Evolutionary conservation across 163 green algal species (phyloP), one percentile per base, ranked within the genome.

Genomic region (Scenedesmus sp.): DNA sequence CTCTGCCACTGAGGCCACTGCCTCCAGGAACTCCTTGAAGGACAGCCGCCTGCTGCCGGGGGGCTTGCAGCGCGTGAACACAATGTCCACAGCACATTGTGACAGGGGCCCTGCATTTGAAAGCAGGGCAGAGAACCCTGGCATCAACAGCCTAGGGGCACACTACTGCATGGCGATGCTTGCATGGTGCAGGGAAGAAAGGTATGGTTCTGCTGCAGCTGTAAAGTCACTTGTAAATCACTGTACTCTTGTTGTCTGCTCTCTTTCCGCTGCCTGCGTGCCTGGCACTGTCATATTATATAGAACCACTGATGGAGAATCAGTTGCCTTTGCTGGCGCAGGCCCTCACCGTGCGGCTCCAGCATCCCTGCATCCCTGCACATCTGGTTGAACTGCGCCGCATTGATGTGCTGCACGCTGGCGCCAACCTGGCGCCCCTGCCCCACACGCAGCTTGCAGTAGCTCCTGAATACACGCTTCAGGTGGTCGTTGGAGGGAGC

Each of bases 321-420:
- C n/a, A n/a, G n/a, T n/a, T n/a, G n/a, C n/a, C n/a, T n/a, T n/a
- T 40, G 12, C 1, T 40, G 7, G 6, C 30, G 9, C 40, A 35
- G 59, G 15, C 24, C 22, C 92, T 80, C 81, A 96, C 94, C 94
- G 35, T 94, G 84, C n/a, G 94, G 94, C 76, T 96, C 94, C 82
- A 96, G 83, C 65, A 96, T 94, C 24, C 93, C 93, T 33, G 93
- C 94, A 84, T 95, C 94, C 65, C 92, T 83, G 86, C 87, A 93
- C 72, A 96, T 89, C 51, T 93, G 72, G 85, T 95, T 91, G 92
- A 96, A 96, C 89, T 96, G 94, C 76, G 94, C 91, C 1, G 88
- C 89, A 83, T 95, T 96, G 85, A 96, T 95, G 56, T 94, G 92
- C 26, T 93, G 92, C 82, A 93, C 78, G 51, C 91, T 92, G 65